Evolutionary conservation across 2,329 filamentous ascomycete genomes (phyloP).

Genomic region (Aspergillus melleus): DNA sequence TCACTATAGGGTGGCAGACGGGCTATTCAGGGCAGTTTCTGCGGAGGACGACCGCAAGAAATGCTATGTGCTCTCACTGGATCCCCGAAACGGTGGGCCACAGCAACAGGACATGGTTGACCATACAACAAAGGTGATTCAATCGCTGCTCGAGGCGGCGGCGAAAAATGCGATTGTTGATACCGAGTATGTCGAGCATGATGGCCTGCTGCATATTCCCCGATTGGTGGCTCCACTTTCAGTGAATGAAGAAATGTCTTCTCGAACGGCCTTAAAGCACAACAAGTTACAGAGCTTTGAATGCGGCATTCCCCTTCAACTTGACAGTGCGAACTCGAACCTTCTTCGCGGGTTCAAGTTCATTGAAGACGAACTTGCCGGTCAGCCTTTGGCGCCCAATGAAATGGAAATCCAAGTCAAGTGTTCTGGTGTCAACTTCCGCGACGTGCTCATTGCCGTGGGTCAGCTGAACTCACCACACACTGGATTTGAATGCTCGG

Average conservation of each 20-base stretch:
- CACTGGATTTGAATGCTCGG: neutral
- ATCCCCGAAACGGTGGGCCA: too few species aligned
- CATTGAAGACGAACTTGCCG: neutral
- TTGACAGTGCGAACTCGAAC: neutral
- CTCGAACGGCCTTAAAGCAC: neutral
- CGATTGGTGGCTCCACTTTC: neutral
- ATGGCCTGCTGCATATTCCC: neutral
- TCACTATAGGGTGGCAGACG: too few species aligned
- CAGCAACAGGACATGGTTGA: too few species aligned
- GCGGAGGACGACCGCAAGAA: too few species aligned
- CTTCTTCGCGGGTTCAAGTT: neutral
- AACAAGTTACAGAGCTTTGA: neutral
- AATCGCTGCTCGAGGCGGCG: neutral
- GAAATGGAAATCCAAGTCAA: neutral
- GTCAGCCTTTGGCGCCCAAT: neutral
- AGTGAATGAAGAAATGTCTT: neutral
- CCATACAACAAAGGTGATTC: too few species aligned
- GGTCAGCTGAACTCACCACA: neutral
- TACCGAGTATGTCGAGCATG: neutral
- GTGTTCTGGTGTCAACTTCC: neutral
- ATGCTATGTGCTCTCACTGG: too few species aligned
- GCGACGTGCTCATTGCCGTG: neutral
- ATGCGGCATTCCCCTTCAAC: neutral
- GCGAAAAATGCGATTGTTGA: neutral
- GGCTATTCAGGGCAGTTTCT: too few species aligned